Evolutionary conservation across 768 basidiomycete species (phyloP).

Genomic region (Macrolepiota albuminosa): DNA sequence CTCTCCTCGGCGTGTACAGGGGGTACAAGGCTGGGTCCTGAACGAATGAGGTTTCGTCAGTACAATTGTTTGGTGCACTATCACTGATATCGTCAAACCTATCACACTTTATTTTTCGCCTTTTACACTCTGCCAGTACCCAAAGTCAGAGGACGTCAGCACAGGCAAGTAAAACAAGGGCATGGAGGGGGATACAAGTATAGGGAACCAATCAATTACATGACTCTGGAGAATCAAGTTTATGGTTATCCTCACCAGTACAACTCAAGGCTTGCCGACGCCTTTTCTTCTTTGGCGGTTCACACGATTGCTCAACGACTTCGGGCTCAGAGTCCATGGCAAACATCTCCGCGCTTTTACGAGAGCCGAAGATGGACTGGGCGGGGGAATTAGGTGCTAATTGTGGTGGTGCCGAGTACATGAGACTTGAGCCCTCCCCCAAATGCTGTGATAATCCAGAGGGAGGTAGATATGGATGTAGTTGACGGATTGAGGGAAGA

Average conservation of each 20-base stretch:
- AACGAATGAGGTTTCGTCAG: slow-evolving; percentile 11
- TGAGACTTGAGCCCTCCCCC: slow-evolving; percentile 15
- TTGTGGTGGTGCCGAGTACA: slow-evolving; percentile 22
- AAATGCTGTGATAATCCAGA: slow-evolving; percentile 32
- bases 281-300: slow-evolving; percentile 78
- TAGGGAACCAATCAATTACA: background rate
- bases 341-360: slow-evolving; percentile 27
- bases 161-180: background rate
- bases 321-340: slow-evolving; percentile 56
- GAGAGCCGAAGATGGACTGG: slow-evolving; percentile 15
- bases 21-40: slow-evolving; percentile 77
- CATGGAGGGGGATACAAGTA: background rate
- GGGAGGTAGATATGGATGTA: slow-evolving; percentile 63
- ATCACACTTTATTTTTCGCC: slow-evolving; percentile 87
- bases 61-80: background rate
- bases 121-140: slow-evolving; percentile 62
- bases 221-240: background rate
- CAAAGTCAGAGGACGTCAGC: slow-evolving; percentile 19
- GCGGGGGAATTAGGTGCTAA: slow-evolving; percentile 23
- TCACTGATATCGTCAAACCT: slow-evolving; percentile 40
- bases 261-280: slow-evolving; percentile 80
- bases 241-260: slow-evolving; percentile 52
- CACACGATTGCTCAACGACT: slow-evolving; percentile 42
- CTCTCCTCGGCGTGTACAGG: slow-evolving; percentile 77
- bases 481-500: slow-evolving; percentile 64